phyloP scores from a whole-genome alignment of 148 eudicot genomes.

The Dianthus caryophyllus region DNA sequence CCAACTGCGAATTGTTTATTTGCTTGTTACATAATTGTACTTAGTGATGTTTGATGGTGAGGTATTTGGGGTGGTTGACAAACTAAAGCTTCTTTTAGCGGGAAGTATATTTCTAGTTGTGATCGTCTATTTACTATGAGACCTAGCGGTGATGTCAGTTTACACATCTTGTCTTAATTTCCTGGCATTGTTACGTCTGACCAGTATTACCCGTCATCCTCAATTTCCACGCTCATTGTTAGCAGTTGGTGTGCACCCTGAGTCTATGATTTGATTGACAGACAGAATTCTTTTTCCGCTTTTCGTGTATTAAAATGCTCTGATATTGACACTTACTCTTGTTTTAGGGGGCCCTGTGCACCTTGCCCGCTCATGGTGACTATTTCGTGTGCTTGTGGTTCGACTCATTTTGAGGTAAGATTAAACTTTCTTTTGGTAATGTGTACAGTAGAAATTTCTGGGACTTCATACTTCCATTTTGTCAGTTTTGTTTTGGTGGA shows the following conservation, averaged over 20 bases:
- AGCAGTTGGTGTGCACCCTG: conserved; percentile 7
- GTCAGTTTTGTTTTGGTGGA: neutral
- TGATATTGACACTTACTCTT: conserved; percentile 13
- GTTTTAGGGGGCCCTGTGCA: conserved; percentile 92
- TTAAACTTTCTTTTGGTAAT: conserved; percentile 6
- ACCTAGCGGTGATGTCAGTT: neutral
- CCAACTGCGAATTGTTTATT: neutral
- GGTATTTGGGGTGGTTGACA: neutral
- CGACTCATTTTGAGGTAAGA: conserved; percentile 82
- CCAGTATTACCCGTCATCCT: neutral
- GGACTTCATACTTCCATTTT: neutral
- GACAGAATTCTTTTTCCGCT: neutral
- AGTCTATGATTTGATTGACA: neutral
- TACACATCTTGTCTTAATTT: neutral
- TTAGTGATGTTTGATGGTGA: neutral
- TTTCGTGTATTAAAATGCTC: neutral
- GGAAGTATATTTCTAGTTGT: neutral
- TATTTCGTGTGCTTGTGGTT: conserved; percentile 88
- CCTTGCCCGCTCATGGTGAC: conserved; percentile 98
- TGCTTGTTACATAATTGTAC: neutral
- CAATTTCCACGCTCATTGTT: neutral
- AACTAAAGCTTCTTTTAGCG: neutral
- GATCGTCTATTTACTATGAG: neutral
- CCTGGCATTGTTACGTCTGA: neutral
- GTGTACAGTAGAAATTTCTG: neutral